Evolutionary conservation across 192 early-diverging fungal species (phyloP).

Genomic region (Spizellomyces punctatus): DNA sequence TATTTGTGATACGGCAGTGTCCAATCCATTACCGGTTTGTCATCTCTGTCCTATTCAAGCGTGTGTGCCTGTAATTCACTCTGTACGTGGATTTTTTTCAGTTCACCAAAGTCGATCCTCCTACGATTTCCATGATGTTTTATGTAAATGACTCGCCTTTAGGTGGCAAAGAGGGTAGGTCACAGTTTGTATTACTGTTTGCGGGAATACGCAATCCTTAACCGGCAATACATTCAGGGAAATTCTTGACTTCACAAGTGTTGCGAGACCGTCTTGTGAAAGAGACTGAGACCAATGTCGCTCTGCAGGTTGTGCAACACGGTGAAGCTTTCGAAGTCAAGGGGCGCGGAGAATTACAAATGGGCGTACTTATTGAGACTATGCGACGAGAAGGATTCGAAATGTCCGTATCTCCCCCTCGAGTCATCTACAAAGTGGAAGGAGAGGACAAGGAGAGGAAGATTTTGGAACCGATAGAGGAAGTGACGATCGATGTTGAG

Average conservation of each 20-base stretch:
- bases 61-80: background rate
- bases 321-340: constrained; percentile 80
- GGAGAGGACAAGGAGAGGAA: constrained; percentile 52
- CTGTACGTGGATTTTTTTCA: background rate
- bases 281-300: constrained; percentile 82
- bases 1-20: constrained; percentile 63
- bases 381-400: constrained; percentile 91
- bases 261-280: constrained; percentile 73
- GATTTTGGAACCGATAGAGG: constrained; percentile 80
- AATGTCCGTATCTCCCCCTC: constrained; percentile 77
- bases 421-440: constrained; percentile 71
- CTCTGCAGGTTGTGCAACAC: constrained; percentile 71
- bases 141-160: constrained; percentile 87
- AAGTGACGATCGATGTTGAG: constrained; percentile 80
- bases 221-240: constrained; percentile 19
- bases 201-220: background rate
- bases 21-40: constrained; percentile 58
- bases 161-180: constrained; percentile 72
- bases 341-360: constrained; percentile 86
- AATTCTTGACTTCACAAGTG: constrained; percentile 75
- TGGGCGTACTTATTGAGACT: constrained; percentile 85
- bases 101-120: constrained; percentile 79
- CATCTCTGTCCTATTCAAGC: background rate
- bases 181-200: background rate
- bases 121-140: constrained; percentile 84